Percentiles rank a stretch among this genome's conserved stretches.
Evolutionary conservation across 2,329 filamentous ascomycete genomes (phyloP).

Genomic region (Verticillium dahliae): DNA sequence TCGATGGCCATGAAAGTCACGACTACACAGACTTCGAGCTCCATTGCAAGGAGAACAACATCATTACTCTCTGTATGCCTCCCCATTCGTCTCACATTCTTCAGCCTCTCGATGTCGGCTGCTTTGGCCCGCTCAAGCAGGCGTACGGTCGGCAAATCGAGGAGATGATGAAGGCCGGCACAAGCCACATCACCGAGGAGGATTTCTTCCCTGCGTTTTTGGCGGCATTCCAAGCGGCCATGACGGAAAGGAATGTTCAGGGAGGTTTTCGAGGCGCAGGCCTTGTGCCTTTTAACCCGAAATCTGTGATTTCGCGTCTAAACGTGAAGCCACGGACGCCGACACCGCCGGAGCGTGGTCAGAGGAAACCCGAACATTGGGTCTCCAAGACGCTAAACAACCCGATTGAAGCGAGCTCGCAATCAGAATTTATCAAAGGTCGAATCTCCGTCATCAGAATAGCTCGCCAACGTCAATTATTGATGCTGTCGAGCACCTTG

Average conservation of each 20-base stretch:
- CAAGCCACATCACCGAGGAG: background rate
- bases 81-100: too few species aligned
- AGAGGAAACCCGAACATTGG: too few species aligned
- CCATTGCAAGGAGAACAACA: slow-evolving; percentile 25
- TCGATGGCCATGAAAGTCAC: slow-evolving; percentile 28
- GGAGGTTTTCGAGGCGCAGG: slow-evolving; percentile 5
- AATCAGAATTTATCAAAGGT: slow-evolving; percentile 17
- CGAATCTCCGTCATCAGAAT: slow-evolving; percentile 2
- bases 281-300: slow-evolving; percentile 3
- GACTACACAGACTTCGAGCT: slow-evolving; percentile 23
- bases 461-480: slow-evolving; percentile 1
- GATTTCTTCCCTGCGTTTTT: slow-evolving; percentile 4
- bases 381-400: background rate
- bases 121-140: slow-evolving; percentile 17
- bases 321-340: too few species aligned
- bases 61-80: slow-evolving; percentile 17
- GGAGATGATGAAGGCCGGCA: background rate
- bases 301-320: background rate
- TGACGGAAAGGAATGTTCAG: slow-evolving; percentile 5
- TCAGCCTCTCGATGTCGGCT: too few species aligned
- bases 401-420: background rate
- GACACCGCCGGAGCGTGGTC: too few species aligned
- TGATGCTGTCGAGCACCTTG: slow-evolving; percentile 3
- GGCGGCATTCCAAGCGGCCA: background rate
- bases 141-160: slow-evolving; percentile 21